Conservation (phyloP, 2,329 filamentous ascomycete species). For the Huntiella savannae region DNA sequence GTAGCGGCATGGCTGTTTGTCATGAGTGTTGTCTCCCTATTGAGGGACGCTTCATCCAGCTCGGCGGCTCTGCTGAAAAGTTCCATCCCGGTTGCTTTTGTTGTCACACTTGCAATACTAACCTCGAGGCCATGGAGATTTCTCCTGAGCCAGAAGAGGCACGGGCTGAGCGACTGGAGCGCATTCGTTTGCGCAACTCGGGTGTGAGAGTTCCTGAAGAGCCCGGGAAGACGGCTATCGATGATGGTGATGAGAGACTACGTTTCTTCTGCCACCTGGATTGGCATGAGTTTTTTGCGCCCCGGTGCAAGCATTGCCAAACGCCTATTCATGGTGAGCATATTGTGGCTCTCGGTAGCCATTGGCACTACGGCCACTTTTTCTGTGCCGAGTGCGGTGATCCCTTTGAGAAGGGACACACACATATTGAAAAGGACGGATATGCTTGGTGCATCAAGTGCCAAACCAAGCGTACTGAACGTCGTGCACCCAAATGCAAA, state of each 20-base stretch:
- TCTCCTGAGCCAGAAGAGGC: slow-evolving; percentile 70
- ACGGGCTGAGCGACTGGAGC: slow-evolving; percentile 50
- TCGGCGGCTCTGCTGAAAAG: slow-evolving; percentile 50
- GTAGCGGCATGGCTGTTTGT: slow-evolving; percentile 46
- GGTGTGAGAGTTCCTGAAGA: slow-evolving; percentile 42
- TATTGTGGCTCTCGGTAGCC: slow-evolving; percentile 77
- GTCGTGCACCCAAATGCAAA: slow-evolving; percentile 71
- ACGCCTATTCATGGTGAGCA: slow-evolving; percentile 94
- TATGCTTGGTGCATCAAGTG: slow-evolving; percentile 94
- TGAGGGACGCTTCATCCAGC: slow-evolving; percentile 72
- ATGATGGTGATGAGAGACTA: slow-evolving; percentile 53
- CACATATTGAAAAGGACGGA: slow-evolving; percentile 80
- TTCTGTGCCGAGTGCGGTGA: slow-evolving; percentile 98
- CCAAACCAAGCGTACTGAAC: slow-evolving; percentile 78
- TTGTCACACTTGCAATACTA: slow-evolving; percentile 71
- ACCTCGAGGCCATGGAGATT: slow-evolving; percentile 87
- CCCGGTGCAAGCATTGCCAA: slow-evolving; percentile 85
- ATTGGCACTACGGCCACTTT: slow-evolving; percentile 96
- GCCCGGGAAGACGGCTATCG: slow-evolving; percentile 42
- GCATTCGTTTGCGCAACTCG: slow-evolving; percentile 43
- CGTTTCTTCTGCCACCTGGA: slow-evolving; percentile 98
- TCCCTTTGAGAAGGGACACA: slow-evolving; percentile 58
- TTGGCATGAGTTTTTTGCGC: slow-evolving; percentile 87
- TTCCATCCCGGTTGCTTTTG: slow-evolving; percentile 91
- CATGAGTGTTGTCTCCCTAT: slow-evolving; percentile 72